Base-by-base conservation (phyloP, 1,139 yeast species). In the Kodamaea derodonti region DNA sequence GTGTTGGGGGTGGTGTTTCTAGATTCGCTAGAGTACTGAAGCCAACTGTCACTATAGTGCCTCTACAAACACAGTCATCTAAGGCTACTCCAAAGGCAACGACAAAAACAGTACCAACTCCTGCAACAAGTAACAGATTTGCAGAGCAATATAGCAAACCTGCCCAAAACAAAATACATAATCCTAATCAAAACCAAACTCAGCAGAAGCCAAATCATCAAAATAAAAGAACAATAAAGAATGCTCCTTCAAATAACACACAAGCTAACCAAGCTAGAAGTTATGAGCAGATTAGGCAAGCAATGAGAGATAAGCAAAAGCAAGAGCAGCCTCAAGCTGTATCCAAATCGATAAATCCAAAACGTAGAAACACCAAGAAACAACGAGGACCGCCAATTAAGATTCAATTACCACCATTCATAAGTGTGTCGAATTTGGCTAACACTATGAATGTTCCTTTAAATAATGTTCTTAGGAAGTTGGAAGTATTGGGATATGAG, bases 371-470 rank as follows among this genome's bases (percentile, higher is more conserved):
- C 27, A 11, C 18, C 8, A 37, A 61, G 52, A 41, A 45, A 43
- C 38, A 35, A 12, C 39, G 44, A 23, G 33, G 35, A 9, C 49
- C 45, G 12, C 51, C 49, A 7, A 56, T 67, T 25, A 60, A 61
- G 35, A 57, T 84, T 14, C 72, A 73, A 12, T 69, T 86, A 12
- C 95, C 96, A 1, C 75, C 83, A 9, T 85, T 81, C 45, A 69
- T 84, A 3, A 75, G 90, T 0, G 84, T 87, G 1, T 70, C 88
- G 3, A 85, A 87, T 43, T 65, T 90, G 29, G 84, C 97, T 0
- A 78, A 83, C 26, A 65, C 85, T 27, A 61, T 92, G 46, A 72
- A 75, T 38, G 75, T 84, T 10, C 76, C 88, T 9, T 71, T 84
- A 23, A 75, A 75, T 22, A 72, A 67, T 15, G 67, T 92, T 8